phyloP scores from a whole-genome alignment of 495 filamentous ascomycete species.

The Xylaria acuta region DNA sequence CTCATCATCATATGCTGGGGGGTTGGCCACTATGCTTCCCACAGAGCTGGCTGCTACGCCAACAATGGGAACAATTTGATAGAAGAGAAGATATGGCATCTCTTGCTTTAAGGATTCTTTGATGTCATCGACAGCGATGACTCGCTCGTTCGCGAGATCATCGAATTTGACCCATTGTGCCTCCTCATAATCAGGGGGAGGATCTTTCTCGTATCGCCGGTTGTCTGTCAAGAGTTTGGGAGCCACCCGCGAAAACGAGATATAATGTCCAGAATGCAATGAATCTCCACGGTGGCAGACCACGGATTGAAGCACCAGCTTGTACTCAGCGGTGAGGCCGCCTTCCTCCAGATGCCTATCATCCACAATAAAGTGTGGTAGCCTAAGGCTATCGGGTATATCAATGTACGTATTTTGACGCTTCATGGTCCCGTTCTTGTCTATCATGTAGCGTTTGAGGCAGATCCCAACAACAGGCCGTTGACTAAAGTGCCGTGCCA shows the following conservation, averaged over 20 bases:
- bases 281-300: constrained; percentile 91
- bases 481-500: constrained; percentile 56
- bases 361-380: constrained; percentile 92
- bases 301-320: constrained; percentile 84
- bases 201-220: constrained; percentile 57
- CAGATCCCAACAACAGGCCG: constrained; percentile 90
- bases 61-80: constrained; percentile 87
- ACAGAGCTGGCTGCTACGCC: constrained; percentile 66
- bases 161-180: constrained; percentile 90
- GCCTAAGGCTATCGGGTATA: constrained; percentile 84
- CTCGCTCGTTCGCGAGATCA: constrained; percentile 73
- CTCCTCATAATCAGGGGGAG: constrained; percentile 60
- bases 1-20: constrained; percentile 64
- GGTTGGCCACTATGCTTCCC: constrained; percentile 55
- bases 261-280: constrained; percentile 90
- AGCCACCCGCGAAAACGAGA: constrained; percentile 76
- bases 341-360: constrained; percentile 66
- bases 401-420: constrained; percentile 83
- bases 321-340: constrained; percentile 66
- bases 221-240: constrained; percentile 61
- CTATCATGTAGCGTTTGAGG: constrained; percentile 86
- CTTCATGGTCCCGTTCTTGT: constrained; percentile 67
- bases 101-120: constrained; percentile 75
- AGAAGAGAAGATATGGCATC: constrained; percentile 93
- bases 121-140: constrained; percentile 78